phyloP scores from a whole-genome alignment of 176 grass and related monocot genomes.

The Zizania latifolia region DNA sequence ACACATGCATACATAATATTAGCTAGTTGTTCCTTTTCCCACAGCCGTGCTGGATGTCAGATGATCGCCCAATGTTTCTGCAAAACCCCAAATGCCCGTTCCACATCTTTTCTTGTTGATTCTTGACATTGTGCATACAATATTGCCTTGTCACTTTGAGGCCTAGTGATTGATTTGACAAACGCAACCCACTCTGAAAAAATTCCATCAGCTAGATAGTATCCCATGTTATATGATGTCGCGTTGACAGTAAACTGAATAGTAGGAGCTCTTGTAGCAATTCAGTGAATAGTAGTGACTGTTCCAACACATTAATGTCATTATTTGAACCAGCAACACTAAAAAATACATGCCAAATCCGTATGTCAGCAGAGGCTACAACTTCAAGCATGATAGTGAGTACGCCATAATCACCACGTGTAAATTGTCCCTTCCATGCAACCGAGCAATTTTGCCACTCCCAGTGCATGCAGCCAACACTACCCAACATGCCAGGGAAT shows the following conservation, averaged over 20 bases:
- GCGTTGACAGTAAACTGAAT: too few species aligned
- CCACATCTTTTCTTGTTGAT: neutral
- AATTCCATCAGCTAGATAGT: neutral
- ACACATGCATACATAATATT: neutral
- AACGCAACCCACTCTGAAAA: neutral
- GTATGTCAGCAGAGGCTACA: too few species aligned
- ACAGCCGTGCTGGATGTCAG: neutral
- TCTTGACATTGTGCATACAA: neutral
- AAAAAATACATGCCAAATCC: too few species aligned
- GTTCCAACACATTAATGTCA: too few species aligned
- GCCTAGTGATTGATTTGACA: neutral
- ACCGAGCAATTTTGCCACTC: too few species aligned
- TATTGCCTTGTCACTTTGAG: neutral
- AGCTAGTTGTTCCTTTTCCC: neutral
- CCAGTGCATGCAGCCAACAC: neutral
- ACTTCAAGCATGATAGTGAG: too few species aligned
- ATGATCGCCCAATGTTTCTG: neutral
- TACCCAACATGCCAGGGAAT: neutral
- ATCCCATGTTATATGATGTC: neutral
- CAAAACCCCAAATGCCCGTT: neutral
- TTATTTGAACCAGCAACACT: too few species aligned
- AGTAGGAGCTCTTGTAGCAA: too few species aligned
- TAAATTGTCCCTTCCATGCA: too few species aligned
- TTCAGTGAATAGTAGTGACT: too few species aligned
- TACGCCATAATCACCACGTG: too few species aligned